phyloP scores from a whole-genome alignment of 768 basidiomycete species.

The Ramaria sp. region DNA sequence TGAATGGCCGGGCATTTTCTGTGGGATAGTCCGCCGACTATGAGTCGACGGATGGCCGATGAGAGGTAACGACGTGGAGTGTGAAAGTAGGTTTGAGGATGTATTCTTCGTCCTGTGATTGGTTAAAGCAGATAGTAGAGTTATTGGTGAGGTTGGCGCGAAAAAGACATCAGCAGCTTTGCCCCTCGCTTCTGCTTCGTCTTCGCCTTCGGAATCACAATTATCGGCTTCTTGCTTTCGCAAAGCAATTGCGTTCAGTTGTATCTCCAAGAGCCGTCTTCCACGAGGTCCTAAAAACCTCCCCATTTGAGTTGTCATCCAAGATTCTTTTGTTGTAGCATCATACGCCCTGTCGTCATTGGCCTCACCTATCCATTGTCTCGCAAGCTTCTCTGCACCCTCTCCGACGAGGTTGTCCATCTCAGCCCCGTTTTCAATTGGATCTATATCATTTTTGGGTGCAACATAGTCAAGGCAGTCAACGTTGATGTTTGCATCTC shows the following conservation, averaged over 20 bases:
- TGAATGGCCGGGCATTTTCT: background rate
- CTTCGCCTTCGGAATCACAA: constrained; percentile 31
- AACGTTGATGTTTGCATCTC: constrained; percentile 7
- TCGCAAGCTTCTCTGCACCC: constrained; percentile 33
- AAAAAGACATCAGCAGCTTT: constrained; percentile 49
- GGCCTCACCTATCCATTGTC: constrained; percentile 43
- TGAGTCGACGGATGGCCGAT: background rate
- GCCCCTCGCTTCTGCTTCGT: constrained; percentile 37
- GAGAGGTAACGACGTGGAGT: background rate
- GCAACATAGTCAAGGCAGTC: constrained; percentile 2
- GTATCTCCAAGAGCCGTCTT: constrained; percentile 18
- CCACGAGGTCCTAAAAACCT: constrained; percentile 18
- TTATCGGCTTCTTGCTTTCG: constrained; percentile 16
- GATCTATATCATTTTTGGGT: constrained; percentile 9
- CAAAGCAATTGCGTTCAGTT: constrained; percentile 19
- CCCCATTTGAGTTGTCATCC: constrained; percentile 3
- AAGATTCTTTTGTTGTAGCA: constrained; percentile 16
- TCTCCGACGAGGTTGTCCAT: constrained; percentile 52
- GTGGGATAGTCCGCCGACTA: background rate
- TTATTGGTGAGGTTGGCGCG: constrained; percentile 17
- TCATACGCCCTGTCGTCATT: constrained; percentile 34
- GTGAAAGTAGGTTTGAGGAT: background rate
- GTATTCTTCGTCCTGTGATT: background rate
- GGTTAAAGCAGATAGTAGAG: too few relatives aligned
- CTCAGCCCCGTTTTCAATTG: constrained; percentile 29